phyloP scores from a whole-genome alignment of 23 red algal genomes.

The Pyropia yezoensis region DNA sequence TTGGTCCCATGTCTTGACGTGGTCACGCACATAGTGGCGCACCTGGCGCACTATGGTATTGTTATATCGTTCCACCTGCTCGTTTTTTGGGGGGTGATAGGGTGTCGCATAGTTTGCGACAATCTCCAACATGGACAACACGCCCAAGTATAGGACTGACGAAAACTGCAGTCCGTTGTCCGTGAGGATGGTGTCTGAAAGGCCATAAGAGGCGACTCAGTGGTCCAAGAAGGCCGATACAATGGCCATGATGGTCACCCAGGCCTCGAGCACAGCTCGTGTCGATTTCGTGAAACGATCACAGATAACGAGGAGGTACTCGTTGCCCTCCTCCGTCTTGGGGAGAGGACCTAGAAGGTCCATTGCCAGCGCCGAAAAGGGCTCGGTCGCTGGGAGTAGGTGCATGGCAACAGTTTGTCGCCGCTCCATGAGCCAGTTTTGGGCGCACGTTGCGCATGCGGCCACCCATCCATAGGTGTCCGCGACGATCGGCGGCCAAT shows the following conservation, averaged over 20 bases:
- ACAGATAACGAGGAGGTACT: slow-evolving; percentile 28
- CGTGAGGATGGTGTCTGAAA: neutral
- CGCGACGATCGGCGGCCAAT: slow-evolving; percentile 12
- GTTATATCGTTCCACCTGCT: slow-evolving; percentile 34
- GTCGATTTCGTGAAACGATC: too few species aligned
- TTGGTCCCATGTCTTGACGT: slow-evolving; percentile 14
- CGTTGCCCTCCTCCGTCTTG: slow-evolving; percentile 3
- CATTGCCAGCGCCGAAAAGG: slow-evolving; percentile 13
- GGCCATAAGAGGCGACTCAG: slow-evolving; percentile 8
- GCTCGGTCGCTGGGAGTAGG: slow-evolving; percentile 13
- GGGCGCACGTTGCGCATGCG: neutral
- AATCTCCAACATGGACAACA: neutral
- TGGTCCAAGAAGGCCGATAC: slow-evolving; percentile 9
- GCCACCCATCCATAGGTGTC: too few species aligned
- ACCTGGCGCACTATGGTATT: slow-evolving; percentile 6
- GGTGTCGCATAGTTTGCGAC: slow-evolving; percentile 8
- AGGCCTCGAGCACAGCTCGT: slow-evolving; percentile 5
- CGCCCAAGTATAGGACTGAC: slow-evolving; percentile 8
- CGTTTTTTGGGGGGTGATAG: slow-evolving; percentile 3
- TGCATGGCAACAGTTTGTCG: neutral
- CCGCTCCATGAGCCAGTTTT: neutral
- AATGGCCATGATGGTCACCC: neutral
- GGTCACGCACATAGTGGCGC: slow-evolving; percentile 17
- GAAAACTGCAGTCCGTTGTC: slow-evolving; percentile 15
- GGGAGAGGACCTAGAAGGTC: slow-evolving; percentile 15